Evolutionary conservation across 2,329 filamentous ascomycete species (phyloP), one percentile per base, ranked within the genome.

Genomic region (Fusarium siculi): DNA sequence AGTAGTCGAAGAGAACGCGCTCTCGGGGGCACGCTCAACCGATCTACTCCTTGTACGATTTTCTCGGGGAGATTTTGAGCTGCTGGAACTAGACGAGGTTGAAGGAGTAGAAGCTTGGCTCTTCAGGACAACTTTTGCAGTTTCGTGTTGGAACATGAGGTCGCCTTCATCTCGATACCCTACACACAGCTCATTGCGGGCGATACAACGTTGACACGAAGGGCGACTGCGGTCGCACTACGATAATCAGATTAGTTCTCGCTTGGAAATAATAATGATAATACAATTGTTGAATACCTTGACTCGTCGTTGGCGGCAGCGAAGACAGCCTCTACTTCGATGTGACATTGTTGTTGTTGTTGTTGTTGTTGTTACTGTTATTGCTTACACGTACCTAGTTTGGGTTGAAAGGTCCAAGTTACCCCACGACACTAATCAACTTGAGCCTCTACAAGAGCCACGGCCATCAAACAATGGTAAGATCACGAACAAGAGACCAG

Each of bases 141-240:
- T 83, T 68, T 84, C 80, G 54, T 82, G 68, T 7, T 81, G 78
- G 59, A 84, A 84, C 34, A 82, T 74, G 23, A 83, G 73, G n/a
- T 79, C 78, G 12, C 74, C 64, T 34, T 84, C 80, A 25, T 84
- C 82, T 36, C 81, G 76, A 66, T 84, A 84, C 16, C 81, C 81
- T 34, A 80, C 78, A 58, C 83, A 84, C 14, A 80, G 55, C 60
- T 84, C 82, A 39, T 79, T 77, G 46, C 81, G 82, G 21, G 78
- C 75, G 46, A 83, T 68, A 49, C 82, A 84, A 39, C 81, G 81
- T 37, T 79, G 77, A 40, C 82, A 84, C 5, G 77, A 76, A 11
- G 82, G 82, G 5, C 77, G 78, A 3, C 76, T 75, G 40, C 81
- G 71, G 54, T 84, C 82, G 49, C 81, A 84, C 71, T 74, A 28